These are phyloP conservation scores for Heterobasidion annosum DNA, from an alignment of 1,284 basidiomycete species.

Conservation along the genomic window DNA sequence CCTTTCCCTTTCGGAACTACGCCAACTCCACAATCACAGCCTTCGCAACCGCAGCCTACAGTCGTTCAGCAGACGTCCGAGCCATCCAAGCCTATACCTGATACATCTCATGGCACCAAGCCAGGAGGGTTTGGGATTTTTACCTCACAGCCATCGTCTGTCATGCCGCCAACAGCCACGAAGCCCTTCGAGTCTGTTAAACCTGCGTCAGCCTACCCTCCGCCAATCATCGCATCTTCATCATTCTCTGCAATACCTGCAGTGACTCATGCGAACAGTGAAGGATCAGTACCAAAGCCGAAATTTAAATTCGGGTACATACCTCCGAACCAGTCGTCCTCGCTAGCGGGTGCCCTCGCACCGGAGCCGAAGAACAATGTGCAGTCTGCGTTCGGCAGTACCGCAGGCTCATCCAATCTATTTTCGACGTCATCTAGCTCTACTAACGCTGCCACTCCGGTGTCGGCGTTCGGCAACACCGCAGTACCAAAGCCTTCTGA, in stretches of 20 bases:
- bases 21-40: background rate
- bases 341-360: slow-evolving; percentile 2
- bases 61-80: background rate
- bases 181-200: background rate
- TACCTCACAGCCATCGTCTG: background rate
- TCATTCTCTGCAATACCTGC: background rate
- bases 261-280: slow-evolving; percentile 5
- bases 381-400: background rate
- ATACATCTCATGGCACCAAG: background rate
- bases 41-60: background rate
- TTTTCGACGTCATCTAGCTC: background rate
- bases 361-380: background rate
- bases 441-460: background rate
- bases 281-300: slow-evolving; percentile 8
- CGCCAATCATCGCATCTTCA: background rate
- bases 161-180: background rate
- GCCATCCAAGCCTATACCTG: background rate
- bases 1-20: background rate
- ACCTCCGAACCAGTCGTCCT: slow-evolving; percentile 1
- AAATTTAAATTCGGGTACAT: slow-evolving; percentile 24
- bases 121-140: background rate
- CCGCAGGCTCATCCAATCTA: background rate
- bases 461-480: background rate
- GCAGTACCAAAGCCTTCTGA: background rate
- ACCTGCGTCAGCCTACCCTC: background rate